Percentiles rank a stretch among this genome's conserved stretches.
These are phyloP conservation scores for Inonotus hispidus DNA, from an alignment of 1,284 basidiomycete genomes.

Conservation along the genomic window DNA sequence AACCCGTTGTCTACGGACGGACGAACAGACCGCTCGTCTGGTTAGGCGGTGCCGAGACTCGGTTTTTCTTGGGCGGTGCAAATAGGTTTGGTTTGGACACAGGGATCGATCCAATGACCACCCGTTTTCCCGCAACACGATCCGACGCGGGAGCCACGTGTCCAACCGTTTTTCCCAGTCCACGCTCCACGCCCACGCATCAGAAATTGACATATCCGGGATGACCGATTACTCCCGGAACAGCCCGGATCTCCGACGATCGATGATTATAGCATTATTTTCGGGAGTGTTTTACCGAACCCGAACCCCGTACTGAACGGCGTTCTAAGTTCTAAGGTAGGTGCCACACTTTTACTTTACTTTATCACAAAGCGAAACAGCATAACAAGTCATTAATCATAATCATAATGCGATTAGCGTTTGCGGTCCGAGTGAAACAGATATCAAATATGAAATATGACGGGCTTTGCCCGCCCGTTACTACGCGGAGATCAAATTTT, in stretches of 20 bases:
- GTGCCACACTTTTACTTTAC: neutral
- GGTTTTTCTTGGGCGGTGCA: neutral
- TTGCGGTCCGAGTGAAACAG: neutral
- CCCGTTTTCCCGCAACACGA: neutral
- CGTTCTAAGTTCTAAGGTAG: neutral
- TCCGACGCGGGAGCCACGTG: neutral
- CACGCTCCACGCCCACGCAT: too few relatives aligned
- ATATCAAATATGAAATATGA: neutral
- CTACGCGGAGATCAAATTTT: neutral
- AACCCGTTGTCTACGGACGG: neutral
- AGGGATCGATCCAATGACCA: slow-evolving; percentile 4
- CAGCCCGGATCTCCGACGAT: neutral
- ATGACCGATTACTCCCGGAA: neutral
- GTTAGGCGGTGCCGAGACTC: neutral
- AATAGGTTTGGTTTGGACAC: neutral
- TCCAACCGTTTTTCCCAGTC: neutral
- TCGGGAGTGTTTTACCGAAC: neutral
- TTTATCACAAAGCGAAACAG: slow-evolving; percentile 1
- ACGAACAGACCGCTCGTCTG: neutral
- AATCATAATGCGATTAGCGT: neutral
- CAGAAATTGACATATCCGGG: neutral
- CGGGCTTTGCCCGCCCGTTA: neutral
- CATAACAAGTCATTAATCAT: neutral
- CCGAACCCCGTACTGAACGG: neutral
- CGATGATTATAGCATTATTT: neutral